Percentiles rank a stretch among this genome's conserved stretches.
Evolutionary conservation across 164 flowering plant species (phyloP).

Genomic region (Macadamia tetraphylla): DNA sequence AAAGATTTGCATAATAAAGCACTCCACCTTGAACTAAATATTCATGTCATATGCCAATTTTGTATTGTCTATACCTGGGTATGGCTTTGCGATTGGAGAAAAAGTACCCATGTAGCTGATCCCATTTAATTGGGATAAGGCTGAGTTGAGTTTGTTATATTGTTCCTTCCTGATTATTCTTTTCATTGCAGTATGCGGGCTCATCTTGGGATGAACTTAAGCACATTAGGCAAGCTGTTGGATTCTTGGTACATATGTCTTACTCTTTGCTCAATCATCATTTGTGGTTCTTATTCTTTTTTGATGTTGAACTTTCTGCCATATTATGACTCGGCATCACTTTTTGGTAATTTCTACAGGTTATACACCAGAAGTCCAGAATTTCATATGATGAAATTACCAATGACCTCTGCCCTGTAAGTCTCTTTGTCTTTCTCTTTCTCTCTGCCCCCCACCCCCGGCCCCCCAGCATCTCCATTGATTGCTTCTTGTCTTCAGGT

Average conservation of each 20-base stretch:
- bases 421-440: conserved; percentile 21
- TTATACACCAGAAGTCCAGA: conserved; percentile 62
- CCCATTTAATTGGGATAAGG: too few relatives aligned
- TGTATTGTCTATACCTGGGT: background rate
- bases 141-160: too few relatives aligned
- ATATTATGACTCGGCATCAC: too few relatives aligned
- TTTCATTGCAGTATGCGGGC: conserved; percentile 60
- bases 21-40: too few relatives aligned
- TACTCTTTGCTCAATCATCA: background rate
- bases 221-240: conserved; percentile 77
- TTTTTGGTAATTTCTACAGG: conserved; percentile 29
- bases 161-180: background rate
- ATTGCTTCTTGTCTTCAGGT: conserved; percentile 29
- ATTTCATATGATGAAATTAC: conserved; percentile 67
- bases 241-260: conserved; percentile 62
- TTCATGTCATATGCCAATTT: too few relatives aligned
- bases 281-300: background rate
- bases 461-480: too few relatives aligned
- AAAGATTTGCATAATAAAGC: too few relatives aligned
- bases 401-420: conserved; percentile 79
- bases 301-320: too few relatives aligned
- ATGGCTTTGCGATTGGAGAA: too few relatives aligned
- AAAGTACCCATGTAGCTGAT: too few relatives aligned
- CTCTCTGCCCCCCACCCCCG: background rate
- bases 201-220: conserved; percentile 84